Evolutionary conservation across 2,329 filamentous ascomycete species (phyloP).

Genomic region (Alternaria gaisen): DNA sequence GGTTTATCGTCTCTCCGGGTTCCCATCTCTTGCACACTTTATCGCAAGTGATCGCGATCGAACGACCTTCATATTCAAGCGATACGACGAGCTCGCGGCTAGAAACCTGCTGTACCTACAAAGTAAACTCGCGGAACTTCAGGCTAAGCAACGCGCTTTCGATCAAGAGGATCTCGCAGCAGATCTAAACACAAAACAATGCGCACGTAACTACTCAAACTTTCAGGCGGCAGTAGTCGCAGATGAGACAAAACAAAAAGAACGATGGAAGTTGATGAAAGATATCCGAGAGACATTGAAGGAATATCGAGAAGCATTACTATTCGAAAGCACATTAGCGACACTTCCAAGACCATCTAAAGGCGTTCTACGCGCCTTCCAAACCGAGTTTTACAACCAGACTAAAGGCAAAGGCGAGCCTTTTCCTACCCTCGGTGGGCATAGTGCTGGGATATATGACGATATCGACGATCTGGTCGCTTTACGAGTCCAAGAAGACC

Average conservation of each 20-base stretch:
- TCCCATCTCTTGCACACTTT: slow-evolving; percentile 26
- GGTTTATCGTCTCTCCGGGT: slow-evolving; percentile 16
- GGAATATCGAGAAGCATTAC: slow-evolving; percentile 20
- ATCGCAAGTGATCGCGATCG: slow-evolving; percentile 27
- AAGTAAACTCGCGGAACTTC: background rate
- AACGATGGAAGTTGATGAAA: slow-evolving; percentile 3
- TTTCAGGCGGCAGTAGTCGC: background rate
- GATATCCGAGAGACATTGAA: slow-evolving; percentile 7
- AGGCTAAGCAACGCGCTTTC: background rate
- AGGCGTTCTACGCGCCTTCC: slow-evolving; percentile 11
- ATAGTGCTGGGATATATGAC: slow-evolving; percentile 16
- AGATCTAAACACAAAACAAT: slow-evolving; percentile 13
- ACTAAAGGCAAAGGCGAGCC: background rate
- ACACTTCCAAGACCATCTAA: slow-evolving; percentile 17
- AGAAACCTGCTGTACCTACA: background rate
- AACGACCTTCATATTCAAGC: slow-evolving; percentile 22
- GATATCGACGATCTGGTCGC: slow-evolving; percentile 34
- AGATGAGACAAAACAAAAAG: background rate
- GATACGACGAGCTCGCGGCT: slow-evolving; percentile 17
- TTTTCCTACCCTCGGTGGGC: slow-evolving; percentile 17
- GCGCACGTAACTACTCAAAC: slow-evolving; percentile 9
- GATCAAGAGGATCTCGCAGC: background rate
- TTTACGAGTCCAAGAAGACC: slow-evolving; percentile 31
- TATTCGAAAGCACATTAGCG: slow-evolving; percentile 19
- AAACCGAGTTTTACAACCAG: slow-evolving; percentile 6